Evolutionary conservation across 2,329 filamentous ascomycete species (phyloP).

Genomic region (Tothia fuscella): DNA sequence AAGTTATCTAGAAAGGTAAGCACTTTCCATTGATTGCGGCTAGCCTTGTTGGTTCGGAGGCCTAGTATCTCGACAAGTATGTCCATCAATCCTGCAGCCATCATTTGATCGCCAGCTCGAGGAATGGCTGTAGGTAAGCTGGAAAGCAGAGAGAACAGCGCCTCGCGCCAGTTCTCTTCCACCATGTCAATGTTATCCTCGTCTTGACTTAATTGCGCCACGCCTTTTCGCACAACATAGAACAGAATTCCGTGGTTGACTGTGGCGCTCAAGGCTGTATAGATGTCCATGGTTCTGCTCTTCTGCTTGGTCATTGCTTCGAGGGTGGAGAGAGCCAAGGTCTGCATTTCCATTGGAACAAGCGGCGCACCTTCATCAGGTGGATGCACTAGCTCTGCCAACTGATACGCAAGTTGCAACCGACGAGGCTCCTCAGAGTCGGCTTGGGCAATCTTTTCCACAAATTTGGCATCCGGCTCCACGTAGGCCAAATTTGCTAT

Average conservation of each 20-base stretch:
- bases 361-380: conserved; percentile 35
- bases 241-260: conserved; percentile 93
- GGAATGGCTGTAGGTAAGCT: conserved; percentile 61
- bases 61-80: conserved; percentile 82
- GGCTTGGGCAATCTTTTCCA: conserved; percentile 73
- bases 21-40: conserved; percentile 71
- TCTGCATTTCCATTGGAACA: conserved; percentile 67
- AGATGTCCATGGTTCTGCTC: conserved; percentile 66
- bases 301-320: conserved; percentile 78
- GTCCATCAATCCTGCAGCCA: conserved; percentile 78
- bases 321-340: conserved; percentile 66
- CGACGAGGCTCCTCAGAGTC: conserved; percentile 83
- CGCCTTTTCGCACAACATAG: conserved; percentile 82
- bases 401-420: conserved; percentile 81
- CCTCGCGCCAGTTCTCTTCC: conserved; percentile 79
- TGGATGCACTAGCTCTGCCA: conserved; percentile 83
- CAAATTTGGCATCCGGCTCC: conserved; percentile 68
- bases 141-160: conserved; percentile 76
- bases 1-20: conserved; percentile 81
- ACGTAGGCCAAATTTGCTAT: conserved; percentile 89
- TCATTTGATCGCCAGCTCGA: conserved; percentile 69
- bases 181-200: conserved; percentile 37
- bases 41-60: conserved; percentile 68
- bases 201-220: conserved; percentile 62
- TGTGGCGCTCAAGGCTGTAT: conserved; percentile 83